Evolutionary conservation across 768 basidiomycete species (phyloP), one percentile per base, ranked within the genome.

Genomic region (Tylopilus intermedius): DNA sequence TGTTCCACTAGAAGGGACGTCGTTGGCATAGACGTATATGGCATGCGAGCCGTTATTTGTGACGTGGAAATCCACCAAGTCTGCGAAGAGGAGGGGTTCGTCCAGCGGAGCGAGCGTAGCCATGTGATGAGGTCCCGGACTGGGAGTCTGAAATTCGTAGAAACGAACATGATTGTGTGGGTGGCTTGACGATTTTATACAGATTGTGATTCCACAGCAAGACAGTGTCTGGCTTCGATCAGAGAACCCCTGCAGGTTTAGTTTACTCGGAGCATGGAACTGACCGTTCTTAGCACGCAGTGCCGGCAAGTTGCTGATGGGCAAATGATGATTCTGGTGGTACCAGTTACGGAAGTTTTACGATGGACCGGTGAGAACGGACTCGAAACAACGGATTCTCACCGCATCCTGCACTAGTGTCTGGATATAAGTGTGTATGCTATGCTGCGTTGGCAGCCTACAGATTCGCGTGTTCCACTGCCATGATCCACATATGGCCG

Each of bases 11-110:
- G 40, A 61, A 14, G 18, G 13, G 27, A 43, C 37, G 5, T 63
- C 48, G 51, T 62, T 32, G 0, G 55, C 15, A 14, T 58, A 68
- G n/a, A 58, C 49, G 9, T 52, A 62, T 7, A 55, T 27, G 5
- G 65, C 47, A 11, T 50, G 35, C 4, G 40, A 45, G 0, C 55
- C 24, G 32, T 67, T 68, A 3, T 45, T 40, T 27, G 56, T 40
- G n/a, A 63, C 51, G 35, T 62, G 53, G 32, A 68, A 65, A 42
- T 62, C 54, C 1, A 66, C 46, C 46, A 65, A 18, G 43, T 68
- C 67, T 4, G 53, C 45, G 14, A 66, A 49, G 13, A 60, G 27
- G 1, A 58, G 15, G 3, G 66, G 59, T 14, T 33, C 38, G 14
- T 67, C 58, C 14, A 62, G 51, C n/a, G 67, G 58, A 22, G 62